phyloP scores from a whole-genome alignment of 345 rosid genomes.

The Sonneratia caseolaris region DNA sequence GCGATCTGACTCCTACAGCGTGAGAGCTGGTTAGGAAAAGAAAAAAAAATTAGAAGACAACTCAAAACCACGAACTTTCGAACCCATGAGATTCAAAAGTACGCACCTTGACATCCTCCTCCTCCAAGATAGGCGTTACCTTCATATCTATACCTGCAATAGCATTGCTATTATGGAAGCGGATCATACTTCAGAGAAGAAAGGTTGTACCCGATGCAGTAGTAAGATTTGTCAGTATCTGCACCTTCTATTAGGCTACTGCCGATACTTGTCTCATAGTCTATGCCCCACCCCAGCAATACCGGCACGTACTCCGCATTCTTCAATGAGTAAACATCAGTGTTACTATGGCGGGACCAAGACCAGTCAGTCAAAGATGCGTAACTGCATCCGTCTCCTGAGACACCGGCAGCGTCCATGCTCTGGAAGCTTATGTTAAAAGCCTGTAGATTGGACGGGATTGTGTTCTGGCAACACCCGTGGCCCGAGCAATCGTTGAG shows the following conservation, averaged over 20 bases:
- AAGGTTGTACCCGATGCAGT: no score
- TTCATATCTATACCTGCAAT: not conserved
- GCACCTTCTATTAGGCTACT: no score
- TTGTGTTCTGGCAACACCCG: conserved; percentile 5
- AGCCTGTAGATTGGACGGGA: conserved; percentile 1
- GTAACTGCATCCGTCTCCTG: conserved; percentile 1
- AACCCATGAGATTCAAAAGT: not conserved
- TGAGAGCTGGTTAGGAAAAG: not conserved
- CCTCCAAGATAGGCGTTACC: conserved; percentile 1
- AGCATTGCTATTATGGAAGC: not conserved
- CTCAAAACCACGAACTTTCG: no score
- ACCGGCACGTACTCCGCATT: not conserved
- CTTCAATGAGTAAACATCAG: not conserved
- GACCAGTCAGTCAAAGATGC: conserved; percentile 1
- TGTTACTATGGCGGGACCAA: not conserved
- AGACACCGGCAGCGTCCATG: not conserved
- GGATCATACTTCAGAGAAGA: not conserved
- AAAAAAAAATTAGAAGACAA: no score
- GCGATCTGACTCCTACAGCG: no score
- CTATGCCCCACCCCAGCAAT: conserved; percentile 5
- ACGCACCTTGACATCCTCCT: conserved; percentile 4
- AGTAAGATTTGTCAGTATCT: no score
- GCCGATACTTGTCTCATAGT: not conserved
- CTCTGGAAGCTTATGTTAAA: conserved; percentile 5
- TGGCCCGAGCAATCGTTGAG: not conserved